Percentiles rank a stretch among this genome's conserved stretches.
Conservation (phyloP, 768 basidiomycete species). For the Pleurotus sapidus region DNA sequence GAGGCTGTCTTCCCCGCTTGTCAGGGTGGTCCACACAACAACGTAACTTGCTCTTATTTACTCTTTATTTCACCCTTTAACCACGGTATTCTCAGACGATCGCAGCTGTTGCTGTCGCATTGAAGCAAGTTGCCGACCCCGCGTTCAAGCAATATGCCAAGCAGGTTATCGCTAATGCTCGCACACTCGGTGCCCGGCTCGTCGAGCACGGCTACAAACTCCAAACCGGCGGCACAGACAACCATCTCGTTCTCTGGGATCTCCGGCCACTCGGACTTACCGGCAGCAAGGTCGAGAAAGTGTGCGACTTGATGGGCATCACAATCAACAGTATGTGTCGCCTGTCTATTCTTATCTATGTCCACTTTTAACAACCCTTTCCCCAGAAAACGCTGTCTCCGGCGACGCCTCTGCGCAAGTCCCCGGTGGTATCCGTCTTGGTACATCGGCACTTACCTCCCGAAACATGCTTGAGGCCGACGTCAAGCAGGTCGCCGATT, state of each 20-base stretch:
- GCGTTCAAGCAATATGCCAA: constrained; percentile 90
- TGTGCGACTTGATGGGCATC: constrained; percentile 95
- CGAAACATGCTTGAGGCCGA: constrained; percentile 90
- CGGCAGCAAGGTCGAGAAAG: constrained; percentile 98
- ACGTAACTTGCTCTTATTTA: constrained; percentile 42
- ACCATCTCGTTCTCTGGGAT: constrained; percentile 98
- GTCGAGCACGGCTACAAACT: constrained; percentile 87
- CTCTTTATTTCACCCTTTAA: neutral
- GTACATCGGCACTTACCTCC: constrained; percentile 91
- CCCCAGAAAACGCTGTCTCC: constrained; percentile 89
- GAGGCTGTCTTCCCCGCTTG: constrained; percentile 99
- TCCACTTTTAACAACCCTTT: neutral
- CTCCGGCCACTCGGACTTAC: constrained; percentile 92
- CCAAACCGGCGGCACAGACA: constrained; percentile 95
- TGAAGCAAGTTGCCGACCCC: constrained; percentile 88
- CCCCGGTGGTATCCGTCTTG: constrained; percentile 96
- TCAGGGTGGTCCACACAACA: constrained; percentile 99
- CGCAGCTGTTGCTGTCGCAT: constrained; percentile 89
- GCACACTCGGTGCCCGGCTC: constrained; percentile 70
- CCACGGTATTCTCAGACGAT: constrained; percentile 61
- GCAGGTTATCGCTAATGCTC: constrained; percentile 90
- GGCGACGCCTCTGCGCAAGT: constrained; percentile 95
- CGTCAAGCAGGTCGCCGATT: constrained; percentile 81
- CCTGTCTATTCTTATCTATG: neutral
- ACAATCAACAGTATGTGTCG: constrained; percentile 84